Percentiles rank a stretch among this genome's conserved stretches.
Conservation (phyloP, 306 rosid genomes). For the Lablab purpureus region DNA sequence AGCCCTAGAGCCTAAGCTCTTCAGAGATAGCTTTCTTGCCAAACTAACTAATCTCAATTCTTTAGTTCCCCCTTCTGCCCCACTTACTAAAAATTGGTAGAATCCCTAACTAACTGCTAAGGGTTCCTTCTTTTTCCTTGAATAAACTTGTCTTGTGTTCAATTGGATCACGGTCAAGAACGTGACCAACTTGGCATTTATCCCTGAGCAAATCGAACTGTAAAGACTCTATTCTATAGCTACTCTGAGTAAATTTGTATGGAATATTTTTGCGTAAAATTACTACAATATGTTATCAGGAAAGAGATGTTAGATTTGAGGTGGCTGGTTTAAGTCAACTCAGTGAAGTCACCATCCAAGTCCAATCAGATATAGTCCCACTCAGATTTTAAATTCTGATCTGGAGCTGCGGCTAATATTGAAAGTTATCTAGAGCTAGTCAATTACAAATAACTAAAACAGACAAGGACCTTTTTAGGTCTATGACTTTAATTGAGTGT, state of each 20-base stretch:
- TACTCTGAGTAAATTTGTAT: background rate
- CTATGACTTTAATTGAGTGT: slow-evolving; percentile 21
- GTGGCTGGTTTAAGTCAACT: slow-evolving; percentile 15
- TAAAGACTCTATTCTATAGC: slow-evolving; percentile 9
- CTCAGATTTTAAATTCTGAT: slow-evolving; percentile 29
- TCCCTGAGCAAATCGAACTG: slow-evolving; percentile 28
- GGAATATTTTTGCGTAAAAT: slow-evolving; percentile 14
- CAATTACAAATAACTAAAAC: slow-evolving; percentile 16
- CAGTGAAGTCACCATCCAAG: slow-evolving; percentile 6
- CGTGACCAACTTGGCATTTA: background rate
- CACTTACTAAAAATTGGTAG: background rate
- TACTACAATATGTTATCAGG: background rate
- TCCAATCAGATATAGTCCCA: slow-evolving; percentile 7
- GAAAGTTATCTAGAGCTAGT: background rate
- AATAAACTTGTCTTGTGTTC: slow-evolving; percentile 11
- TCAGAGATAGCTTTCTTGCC: background rate
- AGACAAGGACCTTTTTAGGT: slow-evolving; percentile 25
- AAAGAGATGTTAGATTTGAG: background rate
- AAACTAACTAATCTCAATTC: slow-evolving; percentile 1
- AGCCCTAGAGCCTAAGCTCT: background rate
- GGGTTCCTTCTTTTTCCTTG: background rate
- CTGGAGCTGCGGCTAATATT: background rate
- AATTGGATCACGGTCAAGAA: background rate
- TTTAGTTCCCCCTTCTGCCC: background rate
- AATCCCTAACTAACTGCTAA: background rate